Conservation (phyloP, 257 asterid genomes). For the Fraxinus pennsylvanica region DNA sequence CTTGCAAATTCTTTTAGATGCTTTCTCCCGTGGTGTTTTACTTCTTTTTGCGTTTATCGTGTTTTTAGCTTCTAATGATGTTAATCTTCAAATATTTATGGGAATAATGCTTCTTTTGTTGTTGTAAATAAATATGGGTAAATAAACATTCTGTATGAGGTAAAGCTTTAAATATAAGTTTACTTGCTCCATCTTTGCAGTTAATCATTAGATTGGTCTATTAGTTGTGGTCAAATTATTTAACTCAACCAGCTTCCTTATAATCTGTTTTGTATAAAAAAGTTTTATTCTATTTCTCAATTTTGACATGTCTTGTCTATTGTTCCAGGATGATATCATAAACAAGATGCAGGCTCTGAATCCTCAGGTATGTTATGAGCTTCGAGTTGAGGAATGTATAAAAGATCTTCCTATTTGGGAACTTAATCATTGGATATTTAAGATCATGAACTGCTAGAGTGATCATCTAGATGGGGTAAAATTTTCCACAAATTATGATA, state of each 20-base stretch:
- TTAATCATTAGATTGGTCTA: conserved; percentile 9
- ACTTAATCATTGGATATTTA: background rate
- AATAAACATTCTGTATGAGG: background rate
- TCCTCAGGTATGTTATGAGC: conserved; percentile 73
- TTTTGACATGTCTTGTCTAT: conserved; percentile 11
- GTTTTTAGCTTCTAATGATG: background rate
- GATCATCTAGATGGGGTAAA: background rate
- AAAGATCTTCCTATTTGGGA: conserved; percentile 1
- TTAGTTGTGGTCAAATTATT: conserved; percentile 1
- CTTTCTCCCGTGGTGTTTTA: background rate
- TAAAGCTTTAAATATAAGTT: background rate
- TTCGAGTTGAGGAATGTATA: conserved; percentile 3
- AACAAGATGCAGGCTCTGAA: conserved; percentile 63
- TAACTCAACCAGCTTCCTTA: conserved; percentile 10
- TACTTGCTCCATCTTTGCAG: conserved; percentile 3
- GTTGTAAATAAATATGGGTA: background rate
- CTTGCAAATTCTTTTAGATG: background rate
- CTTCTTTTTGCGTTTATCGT: background rate
- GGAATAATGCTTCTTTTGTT: background rate
- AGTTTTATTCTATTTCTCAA: conserved; percentile 3
- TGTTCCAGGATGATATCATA: conserved; percentile 68
- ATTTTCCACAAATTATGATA: background rate
- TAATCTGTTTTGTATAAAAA: background rate
- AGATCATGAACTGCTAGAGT: background rate
- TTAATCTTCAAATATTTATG: background rate